Percentiles rank a stretch among this genome's conserved stretches.
These are phyloP conservation scores for Tetradesmus obliquus DNA, from an alignment of 139 green algal genomes.

Conservation along the genomic window DNA sequence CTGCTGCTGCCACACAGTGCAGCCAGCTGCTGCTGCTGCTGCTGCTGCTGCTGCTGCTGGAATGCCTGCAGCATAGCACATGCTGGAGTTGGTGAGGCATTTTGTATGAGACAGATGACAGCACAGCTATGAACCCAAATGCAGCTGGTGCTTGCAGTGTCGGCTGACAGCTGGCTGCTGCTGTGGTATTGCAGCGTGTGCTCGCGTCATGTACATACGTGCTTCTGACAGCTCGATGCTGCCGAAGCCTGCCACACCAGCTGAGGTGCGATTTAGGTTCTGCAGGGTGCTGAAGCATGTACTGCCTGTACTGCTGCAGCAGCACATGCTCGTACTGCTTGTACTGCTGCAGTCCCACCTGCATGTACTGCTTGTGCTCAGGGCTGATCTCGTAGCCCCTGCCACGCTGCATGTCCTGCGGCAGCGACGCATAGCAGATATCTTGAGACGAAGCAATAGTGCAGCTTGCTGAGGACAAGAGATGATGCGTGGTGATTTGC, in stretches of 20 bases:
- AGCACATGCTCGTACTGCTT: not conserved
- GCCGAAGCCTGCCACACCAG: not conserved
- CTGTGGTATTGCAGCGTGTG: not conserved
- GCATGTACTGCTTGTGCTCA: conserved; percentile 45
- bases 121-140: not conserved
- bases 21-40: not conserved
- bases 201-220: not conserved
- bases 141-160: not conserved
- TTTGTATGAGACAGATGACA: too few species aligned
- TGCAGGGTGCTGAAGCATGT: not conserved
- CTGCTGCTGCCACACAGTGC: not conserved
- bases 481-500: too few species aligned
- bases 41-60: conserved; percentile 23
- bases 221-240: not conserved
- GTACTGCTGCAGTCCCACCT: not conserved
- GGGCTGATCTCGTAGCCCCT: conserved; percentile 52
- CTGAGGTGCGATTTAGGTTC: not conserved
- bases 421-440: not conserved
- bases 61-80: not conserved
- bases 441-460: too few species aligned
- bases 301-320: not conserved
- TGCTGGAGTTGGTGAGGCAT: not conserved
- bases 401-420: conserved; percentile 39
- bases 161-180: not conserved
- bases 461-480: too few species aligned